Evolutionary conservation across 2,329 filamentous ascomycete genomes (phyloP).

Genomic region (Aureobasidium sp.): DNA sequence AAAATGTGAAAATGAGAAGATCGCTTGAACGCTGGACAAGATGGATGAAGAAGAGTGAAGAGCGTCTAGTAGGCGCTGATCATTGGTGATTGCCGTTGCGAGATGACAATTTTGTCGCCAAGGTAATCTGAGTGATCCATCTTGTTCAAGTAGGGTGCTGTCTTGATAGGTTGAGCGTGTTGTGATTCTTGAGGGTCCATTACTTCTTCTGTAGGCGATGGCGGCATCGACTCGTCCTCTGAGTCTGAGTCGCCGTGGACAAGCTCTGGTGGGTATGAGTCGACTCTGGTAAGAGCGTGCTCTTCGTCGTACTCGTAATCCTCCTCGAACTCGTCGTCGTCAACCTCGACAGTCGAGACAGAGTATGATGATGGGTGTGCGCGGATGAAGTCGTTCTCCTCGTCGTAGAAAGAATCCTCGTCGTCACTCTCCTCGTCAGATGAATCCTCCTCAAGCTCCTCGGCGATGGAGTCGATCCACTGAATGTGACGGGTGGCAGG

Average conservation of each 20-base stretch:
- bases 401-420: conserved; percentile 31
- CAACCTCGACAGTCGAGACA: conserved; percentile 36
- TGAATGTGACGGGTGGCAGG: conserved; percentile 62
- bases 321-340: conserved; percentile 35
- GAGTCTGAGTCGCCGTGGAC: conserved; percentile 37
- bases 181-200: conserved; percentile 38
- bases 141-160: conserved; percentile 12
- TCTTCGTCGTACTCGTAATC: conserved; percentile 41
- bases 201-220: conserved; percentile 36
- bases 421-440: conserved; percentile 41
- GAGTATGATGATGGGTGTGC: conserved; percentile 33
- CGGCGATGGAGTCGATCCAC: conserved; percentile 74
- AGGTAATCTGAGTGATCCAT: conserved; percentile 1
- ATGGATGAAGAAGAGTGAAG: not conserved
- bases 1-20: not conserved
- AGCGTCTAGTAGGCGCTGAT: conserved; percentile 14
- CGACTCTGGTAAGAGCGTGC: conserved; percentile 38
- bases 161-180: conserved; percentile 30
- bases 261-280: conserved; percentile 40
- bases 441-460: conserved; percentile 67
- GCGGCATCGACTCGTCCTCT: conserved; percentile 41
- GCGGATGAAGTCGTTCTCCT: conserved; percentile 31
- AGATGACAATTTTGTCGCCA: conserved; percentile 4
- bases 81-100: conserved; percentile 10
- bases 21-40: conserved; percentile 12